Base-by-base conservation (phyloP, 257 asterid species). In the Forsythia viridissima region DNA sequence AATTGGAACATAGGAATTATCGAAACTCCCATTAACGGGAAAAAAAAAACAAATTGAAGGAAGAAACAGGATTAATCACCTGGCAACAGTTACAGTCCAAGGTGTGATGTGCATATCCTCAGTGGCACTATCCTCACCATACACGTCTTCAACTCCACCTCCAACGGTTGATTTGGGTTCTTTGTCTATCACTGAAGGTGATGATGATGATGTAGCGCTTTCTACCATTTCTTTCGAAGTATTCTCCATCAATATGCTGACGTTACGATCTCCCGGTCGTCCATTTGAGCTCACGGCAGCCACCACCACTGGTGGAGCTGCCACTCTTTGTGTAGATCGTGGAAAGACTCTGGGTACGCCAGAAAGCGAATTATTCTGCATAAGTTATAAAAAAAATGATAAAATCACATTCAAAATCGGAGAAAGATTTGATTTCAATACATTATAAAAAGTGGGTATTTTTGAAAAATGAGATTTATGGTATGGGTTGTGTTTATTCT, bases 111-210 rank as follows among this genome's bases (percentile, higher is more conserved):
- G 82, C 81, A 87, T 94, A 85, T 90, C 92, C 87, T 91, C 94
- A 16, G 93, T 88, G 89, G 97, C 97, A 76, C 84, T 88, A 88
- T 91, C 97, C 88, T 91, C 97, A 3, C 96, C 96, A 83, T 91
- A 91, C 69, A 91, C 89, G 59, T 91, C 96, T 52, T 87, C 90
- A 48, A 91, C 97, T 41, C 94, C 94, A 38, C 97, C 94, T 67
- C 90, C 90, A 48, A 86, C 91, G 72, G 87, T 40, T 68, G 94
- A 73, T 70, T 79, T 70, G 0, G 79, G 34, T 37, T 87, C 89
- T 21, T 72, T 65, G 81, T 84, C 91, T 41, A 43, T 40, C 77
- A 55, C 72, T 24, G 82, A 75, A 13, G 85, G 39, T 18, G 44
- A 34, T 42, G 73, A 38, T 30, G 80, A 8, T 0, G 79, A 71